A percentile compares a stretch with the other conserved stretches of the same genome.
phyloP scores from a whole-genome alignment of 2,329 filamentous ascomycete genomes.

The Emergomyces orientalis region DNA sequence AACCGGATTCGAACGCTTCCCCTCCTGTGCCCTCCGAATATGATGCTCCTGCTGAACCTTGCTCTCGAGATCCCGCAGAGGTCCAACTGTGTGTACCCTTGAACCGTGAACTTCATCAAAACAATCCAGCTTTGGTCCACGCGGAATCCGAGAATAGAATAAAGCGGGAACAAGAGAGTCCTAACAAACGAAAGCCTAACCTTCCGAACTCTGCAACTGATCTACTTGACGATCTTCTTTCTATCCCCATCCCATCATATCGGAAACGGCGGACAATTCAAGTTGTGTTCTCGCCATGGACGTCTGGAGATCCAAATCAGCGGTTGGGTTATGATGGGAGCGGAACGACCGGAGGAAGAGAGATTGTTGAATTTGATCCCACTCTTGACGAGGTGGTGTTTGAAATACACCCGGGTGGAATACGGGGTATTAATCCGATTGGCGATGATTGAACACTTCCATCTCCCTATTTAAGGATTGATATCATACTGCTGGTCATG shows the following conservation, averaged over 20 bases:
- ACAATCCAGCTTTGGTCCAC: neutral
- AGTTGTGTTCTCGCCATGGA: slow-evolving; percentile 81
- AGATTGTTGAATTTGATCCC: slow-evolving; percentile 6
- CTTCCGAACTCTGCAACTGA: neutral
- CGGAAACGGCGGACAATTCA: slow-evolving; percentile 60
- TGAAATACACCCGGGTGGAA: slow-evolving; percentile 14
- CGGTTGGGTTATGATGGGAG: neutral
- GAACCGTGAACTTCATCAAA: neutral
- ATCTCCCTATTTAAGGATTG: neutral
- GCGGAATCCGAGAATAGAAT: neutral
- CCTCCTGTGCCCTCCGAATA: neutral
- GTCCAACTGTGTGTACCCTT: neutral
- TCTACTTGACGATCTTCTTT: neutral
- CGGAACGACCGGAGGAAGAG: neutral
- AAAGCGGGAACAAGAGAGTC: neutral
- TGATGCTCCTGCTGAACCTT: neutral
- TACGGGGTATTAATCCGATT: slow-evolving; percentile 8
- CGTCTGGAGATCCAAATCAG: slow-evolving; percentile 30
- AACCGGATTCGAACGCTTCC: neutral
- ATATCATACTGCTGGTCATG: neutral
- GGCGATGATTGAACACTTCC: neutral
- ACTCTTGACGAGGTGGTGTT: slow-evolving; percentile 10
- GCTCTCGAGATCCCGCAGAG: neutral
- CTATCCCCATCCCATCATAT: neutral
- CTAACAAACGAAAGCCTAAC: neutral